Percentiles rank a stretch among this genome's conserved stretches.
phyloP scores from a whole-genome alignment of 1,284 basidiomycete species.

The Trametes hirsuta region DNA sequence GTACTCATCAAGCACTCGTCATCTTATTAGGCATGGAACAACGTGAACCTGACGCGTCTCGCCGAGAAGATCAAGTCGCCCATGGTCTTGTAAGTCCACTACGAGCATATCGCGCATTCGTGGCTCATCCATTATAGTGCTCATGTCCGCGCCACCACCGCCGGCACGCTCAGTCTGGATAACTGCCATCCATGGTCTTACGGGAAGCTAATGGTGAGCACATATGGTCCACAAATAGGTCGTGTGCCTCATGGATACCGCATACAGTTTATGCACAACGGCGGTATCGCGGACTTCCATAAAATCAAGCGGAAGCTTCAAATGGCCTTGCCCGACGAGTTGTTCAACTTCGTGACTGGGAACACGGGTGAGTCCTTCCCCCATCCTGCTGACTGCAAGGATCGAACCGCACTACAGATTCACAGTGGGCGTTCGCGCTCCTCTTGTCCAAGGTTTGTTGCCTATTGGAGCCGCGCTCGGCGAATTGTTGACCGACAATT shows the following conservation, averaged over 20 bases:
- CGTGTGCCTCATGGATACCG: background rate
- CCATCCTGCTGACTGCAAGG: background rate
- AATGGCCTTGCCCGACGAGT: constrained; percentile 73
- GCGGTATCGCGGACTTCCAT: constrained; percentile 82
- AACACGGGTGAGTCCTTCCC: constrained; percentile 74
- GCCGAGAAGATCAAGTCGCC: constrained; percentile 96
- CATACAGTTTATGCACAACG: constrained; percentile 93
- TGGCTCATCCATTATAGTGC: constrained; percentile 51
- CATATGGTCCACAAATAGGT: background rate
- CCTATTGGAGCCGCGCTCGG: background rate
- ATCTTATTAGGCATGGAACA: constrained; percentile 83
- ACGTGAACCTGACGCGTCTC: constrained; percentile 84
- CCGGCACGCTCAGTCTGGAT: constrained; percentile 85
- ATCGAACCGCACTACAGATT: constrained; percentile 55
- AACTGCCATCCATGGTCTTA: constrained; percentile 94
- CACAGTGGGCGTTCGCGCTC: constrained; percentile 94
- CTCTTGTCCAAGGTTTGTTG: constrained; percentile 79
- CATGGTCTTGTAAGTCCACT: constrained; percentile 78
- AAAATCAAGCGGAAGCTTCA: constrained; percentile 84
- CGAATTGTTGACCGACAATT: background rate
- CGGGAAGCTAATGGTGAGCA: constrained; percentile 82
- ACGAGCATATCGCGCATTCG: background rate
- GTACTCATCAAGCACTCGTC: too few species aligned
- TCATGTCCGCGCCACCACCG: constrained; percentile 90
- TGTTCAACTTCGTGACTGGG: constrained; percentile 86